A percentile compares a stretch with the other conserved stretches of the same genome.
These are phyloP conservation scores for Tricholoma bakamatsutake DNA, from an alignment of 768 basidiomycete species.

Conservation along the genomic window DNA sequence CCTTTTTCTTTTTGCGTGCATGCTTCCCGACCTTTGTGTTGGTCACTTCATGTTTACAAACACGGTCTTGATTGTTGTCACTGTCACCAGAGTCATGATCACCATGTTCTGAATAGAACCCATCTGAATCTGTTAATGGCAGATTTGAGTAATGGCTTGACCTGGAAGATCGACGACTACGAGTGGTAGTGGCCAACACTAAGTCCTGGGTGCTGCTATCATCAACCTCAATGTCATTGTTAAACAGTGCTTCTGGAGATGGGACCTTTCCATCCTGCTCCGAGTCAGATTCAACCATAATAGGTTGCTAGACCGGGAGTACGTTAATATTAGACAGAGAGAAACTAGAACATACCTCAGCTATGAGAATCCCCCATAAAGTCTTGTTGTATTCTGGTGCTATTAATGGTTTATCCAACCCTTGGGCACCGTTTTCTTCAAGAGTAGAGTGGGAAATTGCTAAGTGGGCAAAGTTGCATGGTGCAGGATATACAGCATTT, in stretches of 20 bases:
- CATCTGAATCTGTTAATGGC: neutral
- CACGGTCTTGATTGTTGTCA: neutral
- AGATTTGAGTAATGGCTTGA: neutral
- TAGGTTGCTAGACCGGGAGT: no score
- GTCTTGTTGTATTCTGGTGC: neutral
- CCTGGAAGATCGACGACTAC: neutral
- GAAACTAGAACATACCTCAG: no score
- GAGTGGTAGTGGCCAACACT: neutral
- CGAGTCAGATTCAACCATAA: no score
- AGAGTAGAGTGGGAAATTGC: neutral
- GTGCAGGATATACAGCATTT: conserved; percentile 18
- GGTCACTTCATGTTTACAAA: neutral
- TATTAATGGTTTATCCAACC: conserved; percentile 6
- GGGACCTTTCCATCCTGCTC: no score
- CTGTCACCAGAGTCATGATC: neutral
- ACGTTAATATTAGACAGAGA: no score
- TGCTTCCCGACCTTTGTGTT: neutral
- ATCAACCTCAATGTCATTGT: no score
- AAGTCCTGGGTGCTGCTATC: no score
- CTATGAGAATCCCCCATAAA: no score
- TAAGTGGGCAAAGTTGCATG: conserved; percentile 36
- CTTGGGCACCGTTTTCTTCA: conserved; percentile 27
- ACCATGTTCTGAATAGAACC: neutral
- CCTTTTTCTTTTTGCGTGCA: neutral
- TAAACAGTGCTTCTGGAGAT: no score